phyloP scores from a whole-genome alignment of 2,329 filamentous ascomycete species.

The Alternaria ethzedia region DNA sequence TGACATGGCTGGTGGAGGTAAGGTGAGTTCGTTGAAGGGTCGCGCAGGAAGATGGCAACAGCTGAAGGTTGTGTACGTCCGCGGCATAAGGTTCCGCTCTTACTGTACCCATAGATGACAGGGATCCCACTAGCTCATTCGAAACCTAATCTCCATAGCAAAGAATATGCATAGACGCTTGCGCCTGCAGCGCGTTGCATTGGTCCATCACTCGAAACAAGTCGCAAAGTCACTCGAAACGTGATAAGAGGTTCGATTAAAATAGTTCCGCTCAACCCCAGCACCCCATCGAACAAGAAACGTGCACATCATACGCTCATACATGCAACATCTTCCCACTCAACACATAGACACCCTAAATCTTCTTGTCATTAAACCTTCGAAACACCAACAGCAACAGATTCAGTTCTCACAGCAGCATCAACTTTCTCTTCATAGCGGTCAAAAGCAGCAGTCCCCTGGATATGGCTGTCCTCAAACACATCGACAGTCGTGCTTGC shows the following conservation, averaged over 20 bases:
- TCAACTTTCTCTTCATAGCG: conserved; percentile 46
- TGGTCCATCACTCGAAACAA: not conserved
- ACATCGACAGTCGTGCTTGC: conserved; percentile 63
- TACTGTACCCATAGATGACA: not conserved
- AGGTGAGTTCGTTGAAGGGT: not conserved
- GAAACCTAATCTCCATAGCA: conserved; percentile 37
- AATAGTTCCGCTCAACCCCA: not conserved
- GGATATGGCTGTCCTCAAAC: conserved; percentile 48
- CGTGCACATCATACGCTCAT: not conserved
- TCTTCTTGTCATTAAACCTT: conserved; percentile 9
- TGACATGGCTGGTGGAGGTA: too few species aligned
- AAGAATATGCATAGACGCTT: not conserved
- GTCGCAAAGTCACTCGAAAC: too few species aligned
- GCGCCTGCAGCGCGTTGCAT: not conserved
- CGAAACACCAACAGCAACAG: conserved; percentile 16
- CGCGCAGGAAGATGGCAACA: not conserved
- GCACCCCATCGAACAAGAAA: not conserved
- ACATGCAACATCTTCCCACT: not conserved
- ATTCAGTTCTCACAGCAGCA: conserved; percentile 28
- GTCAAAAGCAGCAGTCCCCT: conserved; percentile 39
- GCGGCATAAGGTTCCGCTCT: not conserved
- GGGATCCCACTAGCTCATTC: conserved; percentile 16
- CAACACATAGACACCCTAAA: conserved; percentile 4
- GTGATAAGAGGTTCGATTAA: not conserved
- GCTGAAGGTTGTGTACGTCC: not conserved